Base-by-base conservation (phyloP, 2,329 filamentous ascomycete species). In the Penicillium occitanis region DNA sequence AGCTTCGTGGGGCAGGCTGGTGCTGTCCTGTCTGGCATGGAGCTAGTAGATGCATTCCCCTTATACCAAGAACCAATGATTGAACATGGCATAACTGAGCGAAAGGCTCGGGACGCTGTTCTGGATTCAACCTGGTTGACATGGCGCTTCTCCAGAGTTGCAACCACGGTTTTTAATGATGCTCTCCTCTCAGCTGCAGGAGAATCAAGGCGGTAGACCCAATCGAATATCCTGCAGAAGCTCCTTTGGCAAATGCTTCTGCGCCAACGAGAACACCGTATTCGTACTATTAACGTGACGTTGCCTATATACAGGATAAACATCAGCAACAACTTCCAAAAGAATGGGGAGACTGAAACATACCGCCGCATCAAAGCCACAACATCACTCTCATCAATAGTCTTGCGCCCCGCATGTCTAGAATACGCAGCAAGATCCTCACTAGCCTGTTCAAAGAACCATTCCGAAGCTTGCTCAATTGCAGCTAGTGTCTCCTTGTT, bases 381-480 rank as follows among this genome's bases (percentile, higher is more conserved):
- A 72, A 96, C 88, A 76, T 97, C 93, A 71, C 86, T 90, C 76
- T 95, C 91, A 72, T 96, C 91, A 70, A 97, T 92, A 2, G 88
- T 92, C 77, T 91, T 95, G 37, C 93, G 87, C 37, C 90, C 90
- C 5, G 90, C 92, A 76, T 97, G 93, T 68, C 87, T 84, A 19
- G 93, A 90, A 76, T 93, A 97, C 2, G 88, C 89, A 13, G 87
- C 86, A 64, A 97, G 79, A 74, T 96, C 92, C 67, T 93, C 90
- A 58, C 91, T 88, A 2, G 91, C 82, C 77, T 97, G 93, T 78
- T 96, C 92, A 75, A 97, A 96, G 77, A 93, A 97, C 90, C 92
- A 95, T 68, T 96, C 91, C 2, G 91, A 91, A 0, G 92, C 91
- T 74, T 92, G 89, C 72, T 90, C 88, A 63, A 97, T 87, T 4